Conservation (phyloP, 345 rosid genomes). For the Pugionium cornutum region DNA sequence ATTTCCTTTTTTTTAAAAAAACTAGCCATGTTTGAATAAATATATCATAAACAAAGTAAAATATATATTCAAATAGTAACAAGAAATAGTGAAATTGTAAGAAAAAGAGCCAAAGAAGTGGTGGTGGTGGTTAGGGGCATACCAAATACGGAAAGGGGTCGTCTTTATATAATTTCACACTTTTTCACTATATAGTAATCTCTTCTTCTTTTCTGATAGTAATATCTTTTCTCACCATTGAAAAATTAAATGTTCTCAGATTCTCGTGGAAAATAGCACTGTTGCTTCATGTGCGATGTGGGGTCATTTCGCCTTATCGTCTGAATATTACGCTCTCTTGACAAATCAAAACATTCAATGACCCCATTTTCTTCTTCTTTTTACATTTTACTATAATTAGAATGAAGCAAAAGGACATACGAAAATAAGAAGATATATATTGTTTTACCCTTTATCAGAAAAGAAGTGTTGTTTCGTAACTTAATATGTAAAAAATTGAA, state of each 20-base stretch:
- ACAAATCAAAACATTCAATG: conserved; percentile 28
- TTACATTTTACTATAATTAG: background rate
- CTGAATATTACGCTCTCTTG: conserved; percentile 18
- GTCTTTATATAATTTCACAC: conserved; percentile 31
- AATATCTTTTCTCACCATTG: background rate
- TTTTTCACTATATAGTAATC: conserved; percentile 32
- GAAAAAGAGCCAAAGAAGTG: conserved; percentile 5
- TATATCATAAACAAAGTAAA: background rate
- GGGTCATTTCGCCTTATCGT: conserved; percentile 35
- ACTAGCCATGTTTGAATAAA: background rate
- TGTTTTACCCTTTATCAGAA: background rate
- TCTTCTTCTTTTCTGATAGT: background rate
- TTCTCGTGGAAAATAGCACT: conserved; percentile 26
- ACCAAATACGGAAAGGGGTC: conserved; percentile 36
- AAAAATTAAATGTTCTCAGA: conserved; percentile 7
- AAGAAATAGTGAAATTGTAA: background rate
- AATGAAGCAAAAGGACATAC: conserved; percentile 24
- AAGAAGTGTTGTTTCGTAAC: background rate
- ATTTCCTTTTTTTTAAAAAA: conserved; percentile 15
- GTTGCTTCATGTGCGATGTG: conserved; percentile 39
- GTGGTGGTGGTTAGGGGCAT: conserved; percentile 35
- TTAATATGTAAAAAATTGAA: background rate
- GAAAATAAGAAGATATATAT: background rate
- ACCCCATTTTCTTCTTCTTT: conserved; percentile 27
- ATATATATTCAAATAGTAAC: background rate